These are phyloP conservation scores for Fomitopsis betulina DNA, from an alignment of 1,284 basidiomycete genomes.

Conservation along the genomic window DNA sequence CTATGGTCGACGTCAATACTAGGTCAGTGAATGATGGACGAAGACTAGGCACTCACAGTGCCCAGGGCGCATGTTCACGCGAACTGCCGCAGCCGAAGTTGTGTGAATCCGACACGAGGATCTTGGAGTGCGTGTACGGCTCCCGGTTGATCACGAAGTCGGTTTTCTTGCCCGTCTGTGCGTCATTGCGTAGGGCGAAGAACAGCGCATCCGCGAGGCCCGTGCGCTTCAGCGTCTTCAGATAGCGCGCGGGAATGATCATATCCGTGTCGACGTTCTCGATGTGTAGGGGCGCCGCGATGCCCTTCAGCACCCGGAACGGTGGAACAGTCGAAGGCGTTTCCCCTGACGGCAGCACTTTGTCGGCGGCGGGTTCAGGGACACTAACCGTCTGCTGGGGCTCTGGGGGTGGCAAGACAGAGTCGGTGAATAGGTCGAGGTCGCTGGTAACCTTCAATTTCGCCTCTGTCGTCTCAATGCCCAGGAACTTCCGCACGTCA, in stretches of 20 bases:
- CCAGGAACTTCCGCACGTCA: constrained; percentile 83
- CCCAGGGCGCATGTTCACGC: constrained; percentile 96
- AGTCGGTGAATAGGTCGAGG: constrained; percentile 75
- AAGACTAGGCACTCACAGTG: constrained; percentile 57
- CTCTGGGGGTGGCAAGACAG: constrained; percentile 62
- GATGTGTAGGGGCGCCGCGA: constrained; percentile 86
- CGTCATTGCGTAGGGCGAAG: constrained; percentile 79
- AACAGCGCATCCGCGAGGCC: constrained; percentile 90
- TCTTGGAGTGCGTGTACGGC: constrained; percentile 78
- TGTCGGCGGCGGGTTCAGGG: constrained; percentile 25
- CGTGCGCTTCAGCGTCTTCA: constrained; percentile 93
- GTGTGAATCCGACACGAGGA: constrained; percentile 84
- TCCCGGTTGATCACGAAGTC: constrained; percentile 88
- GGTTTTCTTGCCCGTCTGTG: constrained; percentile 74
- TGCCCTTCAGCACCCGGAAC: constrained; percentile 80
- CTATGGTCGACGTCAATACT: constrained; percentile 32
- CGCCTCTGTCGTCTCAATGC: constrained; percentile 41
- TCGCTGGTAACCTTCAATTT: constrained; percentile 68
- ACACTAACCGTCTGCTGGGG: constrained; percentile 38
- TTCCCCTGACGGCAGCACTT: constrained; percentile 43
- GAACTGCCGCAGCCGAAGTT: constrained; percentile 97
- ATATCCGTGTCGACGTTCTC: constrained; percentile 96
- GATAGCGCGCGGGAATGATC: constrained; percentile 96
- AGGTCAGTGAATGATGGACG: constrained; percentile 1
- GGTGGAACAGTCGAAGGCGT: constrained; percentile 66